phyloP scores from a whole-genome alignment of 768 basidiomycete genomes.

The Leccinum subgranulosum region DNA sequence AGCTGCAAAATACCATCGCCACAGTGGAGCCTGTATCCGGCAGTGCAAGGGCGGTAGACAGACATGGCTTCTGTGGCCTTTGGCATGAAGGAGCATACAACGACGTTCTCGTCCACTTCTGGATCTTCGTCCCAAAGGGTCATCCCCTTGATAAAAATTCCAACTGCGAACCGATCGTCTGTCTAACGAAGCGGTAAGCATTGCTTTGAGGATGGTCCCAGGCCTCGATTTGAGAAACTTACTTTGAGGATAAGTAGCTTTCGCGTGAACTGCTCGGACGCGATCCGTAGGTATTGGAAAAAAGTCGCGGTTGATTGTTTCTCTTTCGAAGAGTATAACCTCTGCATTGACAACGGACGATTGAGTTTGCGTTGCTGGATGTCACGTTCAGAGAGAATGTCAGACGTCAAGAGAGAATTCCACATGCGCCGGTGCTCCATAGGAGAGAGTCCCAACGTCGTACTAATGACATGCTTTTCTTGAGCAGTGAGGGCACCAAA shows the following conservation, averaged over 20 bases:
- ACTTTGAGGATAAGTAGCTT: slow-evolving; percentile 50
- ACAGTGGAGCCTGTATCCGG: slow-evolving; percentile 55
- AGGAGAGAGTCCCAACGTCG: slow-evolving; percentile 38
- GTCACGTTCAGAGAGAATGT: slow-evolving; percentile 51
- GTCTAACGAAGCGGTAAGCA: slow-evolving; percentile 35
- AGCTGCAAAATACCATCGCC: slow-evolving; percentile 56
- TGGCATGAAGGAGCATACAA: slow-evolving; percentile 62
- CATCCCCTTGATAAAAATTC: slow-evolving; percentile 60
- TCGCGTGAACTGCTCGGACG: slow-evolving; percentile 50
- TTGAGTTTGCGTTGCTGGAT: slow-evolving; percentile 49
- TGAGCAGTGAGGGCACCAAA: slow-evolving; percentile 50
- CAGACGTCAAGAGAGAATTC: slow-evolving; percentile 63
- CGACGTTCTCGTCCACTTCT: slow-evolving; percentile 54
- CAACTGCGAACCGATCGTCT: slow-evolving; percentile 58
- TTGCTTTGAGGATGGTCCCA: too few relatives aligned
- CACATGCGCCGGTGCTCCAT: slow-evolving; percentile 50
- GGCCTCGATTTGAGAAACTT: neutral
- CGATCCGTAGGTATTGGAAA: slow-evolving; percentile 58
- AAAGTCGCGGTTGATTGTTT: slow-evolving; percentile 50
- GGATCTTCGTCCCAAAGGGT: slow-evolving; percentile 60
- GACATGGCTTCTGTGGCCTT: slow-evolving; percentile 46
- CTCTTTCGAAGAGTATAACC: slow-evolving; percentile 54
- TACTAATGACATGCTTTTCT: slow-evolving; percentile 52
- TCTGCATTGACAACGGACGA: slow-evolving; percentile 54
- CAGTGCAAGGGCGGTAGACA: slow-evolving; percentile 47